Base-by-base conservation (phyloP, 2,329 filamentous ascomycete species). In the Zymoseptoria brevis region DNA sequence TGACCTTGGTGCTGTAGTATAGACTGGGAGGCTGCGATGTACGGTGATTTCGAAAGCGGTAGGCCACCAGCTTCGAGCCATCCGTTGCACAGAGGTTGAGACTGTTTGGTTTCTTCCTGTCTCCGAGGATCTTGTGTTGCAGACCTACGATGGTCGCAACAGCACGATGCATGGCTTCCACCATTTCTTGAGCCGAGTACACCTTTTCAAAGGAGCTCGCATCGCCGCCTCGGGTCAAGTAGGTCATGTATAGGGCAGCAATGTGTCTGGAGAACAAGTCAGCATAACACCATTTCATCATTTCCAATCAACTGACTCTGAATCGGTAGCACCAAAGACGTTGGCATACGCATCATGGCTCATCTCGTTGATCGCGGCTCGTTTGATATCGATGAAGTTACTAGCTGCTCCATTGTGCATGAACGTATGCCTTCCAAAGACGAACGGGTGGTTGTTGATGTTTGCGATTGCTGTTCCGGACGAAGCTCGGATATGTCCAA, bases 321-420 rank as follows among this genome's bases (percentile, higher is more conserved):
- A 80, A 65, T 83, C 81, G 0, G 81, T 83, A 16, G 75, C 76
- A 0, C 81, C 80, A 19, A 75, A 68, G 19, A 83, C 73, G 56
- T 77, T 76, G 55, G 72, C 75, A 64, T 80, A 82, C 1, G 76
- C 74, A 54, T 80, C 78, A 29, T 76, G 75, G 48, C 72, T 74
- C 61, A 83, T 71, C 5, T 77, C 68, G 19, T 74, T 70, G 11
- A 73, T 76, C 60, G 82, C 69, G 22, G 76, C 74, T 8, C 79
- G 75, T 29, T 78, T 75, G 54, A 83, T 78, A 7, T 68, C 62
- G 1, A 71, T 64, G 66, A 82, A 82, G 61, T 77, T 70, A 9
- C 75, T 75, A 35, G 82, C 74, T 16, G 75, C 75, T 1, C 81
- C 81, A 64, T 83, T 83, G 72, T 83, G 81, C 81, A 83, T 82